Evolutionary conservation across 768 basidiomycete genomes (phyloP).

Genomic region (Russula dissimulans): DNA sequence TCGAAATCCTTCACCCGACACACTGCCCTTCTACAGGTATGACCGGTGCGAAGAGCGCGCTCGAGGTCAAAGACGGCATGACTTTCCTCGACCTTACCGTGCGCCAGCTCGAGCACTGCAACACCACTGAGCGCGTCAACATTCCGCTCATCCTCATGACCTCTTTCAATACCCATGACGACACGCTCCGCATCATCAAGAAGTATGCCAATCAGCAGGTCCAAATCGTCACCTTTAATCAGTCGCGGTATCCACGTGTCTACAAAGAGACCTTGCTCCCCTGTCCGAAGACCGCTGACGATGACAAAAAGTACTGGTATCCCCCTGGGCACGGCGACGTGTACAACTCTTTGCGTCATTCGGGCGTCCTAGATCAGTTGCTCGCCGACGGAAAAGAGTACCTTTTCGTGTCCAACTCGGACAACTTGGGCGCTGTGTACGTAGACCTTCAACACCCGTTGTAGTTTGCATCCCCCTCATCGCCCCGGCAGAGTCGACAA

Average conservation of each 20-base stretch:
- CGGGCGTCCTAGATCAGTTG: conserved; percentile 65
- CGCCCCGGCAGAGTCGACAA: conserved; percentile 46
- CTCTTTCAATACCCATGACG: conserved; percentile 74
- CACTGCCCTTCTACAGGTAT: conserved; percentile 29
- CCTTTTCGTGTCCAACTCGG: conserved; percentile 71
- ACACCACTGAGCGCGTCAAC: conserved; percentile 50
- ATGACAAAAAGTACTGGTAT: conserved; percentile 67
- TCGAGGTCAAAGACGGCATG: conserved; percentile 68
- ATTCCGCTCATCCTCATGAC: conserved; percentile 78
- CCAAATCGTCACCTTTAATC: conserved; percentile 62
- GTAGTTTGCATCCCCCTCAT: conserved; percentile 3
- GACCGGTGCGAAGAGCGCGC: conserved; percentile 59
- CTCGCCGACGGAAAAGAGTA: conserved; percentile 66
- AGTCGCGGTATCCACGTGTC: conserved; percentile 67
- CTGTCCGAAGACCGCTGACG: conserved; percentile 44
- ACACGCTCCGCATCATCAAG: conserved; percentile 69
- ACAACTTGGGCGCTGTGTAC: conserved; percentile 61
- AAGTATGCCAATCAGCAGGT: conserved; percentile 76
- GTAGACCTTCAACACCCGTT: conserved; percentile 15
- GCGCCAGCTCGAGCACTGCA: conserved; percentile 61
- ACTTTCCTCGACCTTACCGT: conserved; percentile 61
- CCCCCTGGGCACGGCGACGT: conserved; percentile 71
- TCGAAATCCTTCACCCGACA: neutral
- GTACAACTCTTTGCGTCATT: conserved; percentile 62
- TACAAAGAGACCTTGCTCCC: conserved; percentile 61